Conservation (phyloP, 768 basidiomycete genomes). For the Crepidotus variabilis region DNA sequence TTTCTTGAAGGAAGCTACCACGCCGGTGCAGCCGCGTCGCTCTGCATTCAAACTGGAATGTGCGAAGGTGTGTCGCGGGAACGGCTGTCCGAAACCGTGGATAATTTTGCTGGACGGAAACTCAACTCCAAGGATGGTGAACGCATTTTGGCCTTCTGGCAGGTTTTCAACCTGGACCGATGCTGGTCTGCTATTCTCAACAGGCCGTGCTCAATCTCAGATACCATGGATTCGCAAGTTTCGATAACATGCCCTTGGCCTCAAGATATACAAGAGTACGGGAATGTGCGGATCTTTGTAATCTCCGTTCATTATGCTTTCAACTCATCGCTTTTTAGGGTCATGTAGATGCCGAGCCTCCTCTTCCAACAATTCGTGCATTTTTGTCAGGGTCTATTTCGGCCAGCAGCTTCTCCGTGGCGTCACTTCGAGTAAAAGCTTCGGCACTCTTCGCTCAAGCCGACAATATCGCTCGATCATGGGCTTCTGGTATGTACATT, state of each 20-base stretch:
- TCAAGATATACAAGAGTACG: conserved; percentile 67
- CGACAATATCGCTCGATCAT: conserved; percentile 53
- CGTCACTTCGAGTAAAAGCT: conserved; percentile 69
- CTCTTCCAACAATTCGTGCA: conserved; percentile 55
- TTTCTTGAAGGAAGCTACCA: conserved; percentile 78
- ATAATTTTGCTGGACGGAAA: conserved; percentile 53
- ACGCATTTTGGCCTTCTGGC: conserved; percentile 77
- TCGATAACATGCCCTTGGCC: conserved; percentile 78
- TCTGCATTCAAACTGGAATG: conserved; percentile 72
- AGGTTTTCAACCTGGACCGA: conserved; percentile 75
- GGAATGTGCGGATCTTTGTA: conserved; percentile 43
- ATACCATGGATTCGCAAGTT: conserved; percentile 51
- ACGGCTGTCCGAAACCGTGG: conserved; percentile 30
- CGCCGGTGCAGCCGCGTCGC: conserved; percentile 66
- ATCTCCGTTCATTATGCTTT: conserved; percentile 5
- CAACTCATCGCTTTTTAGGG: conserved; percentile 39
- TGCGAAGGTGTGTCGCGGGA: conserved; percentile 39
- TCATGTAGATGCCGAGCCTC: conserved; percentile 44
- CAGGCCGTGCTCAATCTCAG: conserved; percentile 63
- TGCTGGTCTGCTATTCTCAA: conserved; percentile 77
- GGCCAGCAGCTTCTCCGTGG: conserved; percentile 55
- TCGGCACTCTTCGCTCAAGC: conserved; percentile 74
- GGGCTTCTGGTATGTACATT: conserved; percentile 49
- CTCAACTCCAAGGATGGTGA: conserved; percentile 64
- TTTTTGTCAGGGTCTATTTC: conserved; percentile 61